A percentile compares a stretch with the other conserved stretches of the same genome.
phyloP scores from a whole-genome alignment of 2,329 filamentous ascomycete species.

The Apiospora malaysiana region DNA sequence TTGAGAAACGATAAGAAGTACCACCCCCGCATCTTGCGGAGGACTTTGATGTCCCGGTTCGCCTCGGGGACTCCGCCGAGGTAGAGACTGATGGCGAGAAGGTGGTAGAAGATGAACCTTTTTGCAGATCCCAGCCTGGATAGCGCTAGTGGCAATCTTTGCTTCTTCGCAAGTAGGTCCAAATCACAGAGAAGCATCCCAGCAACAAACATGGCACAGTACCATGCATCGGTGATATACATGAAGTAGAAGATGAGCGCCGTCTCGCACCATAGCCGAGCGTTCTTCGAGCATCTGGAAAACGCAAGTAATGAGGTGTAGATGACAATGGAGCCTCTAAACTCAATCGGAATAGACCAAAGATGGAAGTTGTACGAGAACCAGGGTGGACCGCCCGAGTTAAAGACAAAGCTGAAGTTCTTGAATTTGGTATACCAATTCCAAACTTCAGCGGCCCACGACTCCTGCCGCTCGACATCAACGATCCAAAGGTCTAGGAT shows the following conservation, averaged over 20 bases:
- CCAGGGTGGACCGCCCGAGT: constrained; percentile 61
- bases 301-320: constrained; percentile 65
- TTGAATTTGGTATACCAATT: constrained; percentile 62
- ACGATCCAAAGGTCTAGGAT: constrained; percentile 53
- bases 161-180: constrained; percentile 57
- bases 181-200: constrained; percentile 69
- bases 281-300: constrained; percentile 58
- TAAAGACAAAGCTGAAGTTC: constrained; percentile 72
- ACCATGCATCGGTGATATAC: constrained; percentile 70
- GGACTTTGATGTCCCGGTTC: constrained; percentile 51
- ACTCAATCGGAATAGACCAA: constrained; percentile 70
- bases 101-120: constrained; percentile 54
- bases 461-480: constrained; percentile 45
- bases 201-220: constrained; percentile 63
- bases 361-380: constrained; percentile 64
- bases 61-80: constrained; percentile 66
- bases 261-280: constrained; percentile 59
- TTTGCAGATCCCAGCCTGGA: constrained; percentile 53
- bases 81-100: constrained; percentile 59
- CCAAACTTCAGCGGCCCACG: constrained; percentile 56
- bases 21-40: constrained; percentile 65
- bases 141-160: constrained; percentile 58
- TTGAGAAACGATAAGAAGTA: constrained; percentile 65
- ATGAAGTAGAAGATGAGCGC: constrained; percentile 68
- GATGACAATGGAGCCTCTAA: constrained; percentile 67